A percentile compares a stretch with the other conserved stretches of the same genome.
Conservation (phyloP, 2,329 filamentous ascomycete species). For the Lasiodiplodia sp. region DNA sequence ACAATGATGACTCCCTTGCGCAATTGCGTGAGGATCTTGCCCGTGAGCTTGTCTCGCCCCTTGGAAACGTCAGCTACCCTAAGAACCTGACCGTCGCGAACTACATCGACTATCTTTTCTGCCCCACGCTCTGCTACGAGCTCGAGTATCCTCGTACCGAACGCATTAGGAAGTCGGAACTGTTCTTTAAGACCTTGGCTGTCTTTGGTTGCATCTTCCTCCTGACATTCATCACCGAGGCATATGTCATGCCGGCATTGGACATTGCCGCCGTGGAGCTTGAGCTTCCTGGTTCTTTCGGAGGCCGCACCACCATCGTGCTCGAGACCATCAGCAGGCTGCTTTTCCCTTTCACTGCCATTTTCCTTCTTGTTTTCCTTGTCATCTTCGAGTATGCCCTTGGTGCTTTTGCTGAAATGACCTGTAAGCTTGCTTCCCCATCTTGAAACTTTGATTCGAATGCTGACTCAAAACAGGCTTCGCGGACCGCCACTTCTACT, state of each 20-base stretch:
- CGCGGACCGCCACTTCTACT: constrained; percentile 92
- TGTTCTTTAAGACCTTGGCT: constrained; percentile 84
- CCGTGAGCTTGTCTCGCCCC: constrained; percentile 86
- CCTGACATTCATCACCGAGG: constrained; percentile 87
- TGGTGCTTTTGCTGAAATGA: constrained; percentile 93
- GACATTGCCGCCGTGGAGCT: constrained; percentile 71
- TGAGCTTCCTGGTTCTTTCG: constrained; percentile 54
- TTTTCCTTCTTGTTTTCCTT: constrained; percentile 92
- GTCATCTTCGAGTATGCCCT: constrained; percentile 98
- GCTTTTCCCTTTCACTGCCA: constrained; percentile 97
- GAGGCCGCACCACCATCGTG: constrained; percentile 79
- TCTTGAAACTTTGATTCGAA: constrained; percentile 15
- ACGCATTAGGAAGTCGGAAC: constrained; percentile 77
- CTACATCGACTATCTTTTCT: constrained; percentile 86
- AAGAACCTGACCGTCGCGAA: constrained; percentile 84
- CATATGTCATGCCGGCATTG: constrained; percentile 93
- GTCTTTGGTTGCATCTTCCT: constrained; percentile 97
- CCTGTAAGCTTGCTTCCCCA: constrained; percentile 54
- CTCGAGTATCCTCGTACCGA: constrained; percentile 88
- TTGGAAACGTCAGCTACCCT: constrained; percentile 90
- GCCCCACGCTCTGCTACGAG: constrained; percentile 96
- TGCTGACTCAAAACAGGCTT: constrained; percentile 61
- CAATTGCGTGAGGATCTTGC: constrained; percentile 86
- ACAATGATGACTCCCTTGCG: constrained; percentile 55
- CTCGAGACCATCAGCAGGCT: constrained; percentile 90